Evolutionary conservation across 371 early-diverging fungal species (phyloP), one percentile per base, ranked within the genome.

Genomic region (Rhizopus arrhizus): DNA sequence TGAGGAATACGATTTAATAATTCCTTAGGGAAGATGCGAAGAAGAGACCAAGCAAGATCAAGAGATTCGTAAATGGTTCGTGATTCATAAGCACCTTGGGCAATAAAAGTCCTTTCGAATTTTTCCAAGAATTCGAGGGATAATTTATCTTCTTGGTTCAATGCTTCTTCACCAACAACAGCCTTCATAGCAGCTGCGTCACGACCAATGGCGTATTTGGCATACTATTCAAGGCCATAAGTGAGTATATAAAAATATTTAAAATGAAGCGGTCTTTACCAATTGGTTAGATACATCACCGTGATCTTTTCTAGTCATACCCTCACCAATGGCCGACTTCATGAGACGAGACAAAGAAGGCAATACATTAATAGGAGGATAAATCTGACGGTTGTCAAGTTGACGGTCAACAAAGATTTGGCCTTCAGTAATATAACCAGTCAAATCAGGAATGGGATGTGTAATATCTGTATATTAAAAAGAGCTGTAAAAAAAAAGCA

Each of bases 361-460:
- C 53, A 99, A 85, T 0, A 99, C 99, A 83, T 99, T 99, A 81
- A 99, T 99, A 6, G 99, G 99, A 64, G 99, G 99, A 85, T 99
- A 99, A 71, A 99, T 97, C 79, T 99, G 99, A 68, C 99, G 94
- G 85, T 99, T 99, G 82, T 99, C 87, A 61, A 99, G 85, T 79
- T 98, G 97, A 73, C 99, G 94, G 83, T 99, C 99, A 56, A 99
- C 90, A 77, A 96, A 99, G 73, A 99, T 98, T 82, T 99, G 99
- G 34, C 99, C 99, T 82, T 99, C 99, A 34, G 99, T 99, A 81
- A 99, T 99, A 80, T 99, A 99, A 53, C 99, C 99, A 41, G 99
- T 99, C 76, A 99, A 88, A 89, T 99, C 99, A n/a, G 99, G 99
- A 77, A 99, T 99, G 58, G 99, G 99, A 77, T 99, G 99, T 41